phyloP scores from a whole-genome alignment of 1,284 basidiomycete species.

The Heterobasidion annosum region DNA sequence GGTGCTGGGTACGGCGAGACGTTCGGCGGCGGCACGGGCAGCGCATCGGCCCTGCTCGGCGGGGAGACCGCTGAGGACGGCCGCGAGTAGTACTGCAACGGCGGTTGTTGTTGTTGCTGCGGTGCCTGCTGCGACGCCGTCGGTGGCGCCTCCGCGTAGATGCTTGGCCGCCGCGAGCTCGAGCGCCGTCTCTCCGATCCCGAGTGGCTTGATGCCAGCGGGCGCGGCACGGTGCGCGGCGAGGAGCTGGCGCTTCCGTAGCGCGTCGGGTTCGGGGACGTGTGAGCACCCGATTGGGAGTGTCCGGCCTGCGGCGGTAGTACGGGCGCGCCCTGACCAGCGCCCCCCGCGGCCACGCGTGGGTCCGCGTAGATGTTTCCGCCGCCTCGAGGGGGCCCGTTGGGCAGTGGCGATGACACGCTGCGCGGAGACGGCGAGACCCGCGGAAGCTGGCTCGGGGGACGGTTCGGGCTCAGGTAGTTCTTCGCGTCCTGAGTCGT shows the following conservation, averaged over 20 bases:
- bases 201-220: background rate
- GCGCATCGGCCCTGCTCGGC: background rate
- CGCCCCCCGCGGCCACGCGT: background rate
- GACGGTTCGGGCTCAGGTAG: background rate
- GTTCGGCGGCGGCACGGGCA: conserved; percentile 9
- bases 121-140: background rate
- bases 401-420: background rate
- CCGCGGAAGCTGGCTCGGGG: background rate
- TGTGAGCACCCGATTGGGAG: background rate
- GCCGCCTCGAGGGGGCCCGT: background rate
- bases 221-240: too few species aligned
- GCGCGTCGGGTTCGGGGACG: too few species aligned
- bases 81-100: background rate
- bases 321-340: background rate
- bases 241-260: too few species aligned
- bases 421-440: background rate
- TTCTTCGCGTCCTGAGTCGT: background rate
- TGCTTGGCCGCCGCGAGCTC: background rate
- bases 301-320: background rate
- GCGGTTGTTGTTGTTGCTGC: background rate
- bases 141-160: background rate
- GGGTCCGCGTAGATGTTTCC: background rate
- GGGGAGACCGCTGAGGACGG: background rate
- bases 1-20: conserved; percentile 1
- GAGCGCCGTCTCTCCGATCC: background rate